Evolutionary conservation across 1,284 basidiomycete genomes (phyloP), one percentile per base, ranked within the genome.

Genomic region (Microstroma glucosiphilum): DNA sequence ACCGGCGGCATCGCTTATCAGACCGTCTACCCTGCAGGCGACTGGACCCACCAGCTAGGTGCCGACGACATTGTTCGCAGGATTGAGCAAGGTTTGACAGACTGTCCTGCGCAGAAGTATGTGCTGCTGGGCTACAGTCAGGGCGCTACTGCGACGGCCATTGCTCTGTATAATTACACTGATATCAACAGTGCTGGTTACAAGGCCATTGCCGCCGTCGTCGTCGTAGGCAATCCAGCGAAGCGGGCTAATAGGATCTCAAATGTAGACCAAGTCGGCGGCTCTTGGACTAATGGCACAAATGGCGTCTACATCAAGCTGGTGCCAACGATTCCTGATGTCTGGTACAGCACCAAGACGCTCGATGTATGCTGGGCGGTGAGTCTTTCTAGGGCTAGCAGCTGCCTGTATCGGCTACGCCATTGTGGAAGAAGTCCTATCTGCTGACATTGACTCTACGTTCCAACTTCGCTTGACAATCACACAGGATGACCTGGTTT

Each of bases 21-120:
- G 68, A 79, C 77, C 8, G 70, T 79, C 58, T 79, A 79, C 67
- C 49, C 77, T 6, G 75, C 77, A 19, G 66, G 59, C 40, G n/a
- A 30, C 49, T 49, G 43, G 15, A 12, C 42, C 7, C 57, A 11
- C 48, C 2, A 43, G 9, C 56, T 58, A 19, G 6, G 25, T 21
- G 25, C 25, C 2, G 19, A 62, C 63, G 30, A 3, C 9, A 71
- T 69, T 12, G 56, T 71, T 30, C 53, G 55, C 53, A 60, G 66
- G 48, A 55, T 71, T 25, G 49, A 59, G 11, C n/a, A 43, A 12
- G 61, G 49, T 1, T 58, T 66, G 19, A 56, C 58, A 2, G 23
- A 58, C 25, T 48, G 67, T 59, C 64, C 69, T n/a, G 43, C 37
- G 56, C 55, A 61, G 8, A 69, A 68, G 59, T 66, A 67, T 59